Evolutionary conservation across 495 filamentous ascomycete genomes (phyloP).

Genomic region (Podospora didyma): DNA sequence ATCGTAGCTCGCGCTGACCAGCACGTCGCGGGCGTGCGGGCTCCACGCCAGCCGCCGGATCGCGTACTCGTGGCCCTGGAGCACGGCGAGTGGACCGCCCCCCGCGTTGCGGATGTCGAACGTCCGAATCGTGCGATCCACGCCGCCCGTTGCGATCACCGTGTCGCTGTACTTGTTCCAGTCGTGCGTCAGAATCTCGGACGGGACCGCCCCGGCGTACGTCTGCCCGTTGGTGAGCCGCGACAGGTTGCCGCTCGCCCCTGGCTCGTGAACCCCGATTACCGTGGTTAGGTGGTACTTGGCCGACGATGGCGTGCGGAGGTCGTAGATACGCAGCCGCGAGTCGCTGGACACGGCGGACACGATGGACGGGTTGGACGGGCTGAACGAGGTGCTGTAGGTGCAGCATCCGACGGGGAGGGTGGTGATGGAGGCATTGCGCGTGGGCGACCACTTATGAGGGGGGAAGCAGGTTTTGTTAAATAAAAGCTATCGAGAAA

Average conservation of each 20-base stretch:
- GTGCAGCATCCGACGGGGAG: constrained; percentile 88
- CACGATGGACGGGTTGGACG: constrained; percentile 72
- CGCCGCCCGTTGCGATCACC: constrained; percentile 79
- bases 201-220: constrained; percentile 34
- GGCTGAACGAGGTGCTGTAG: constrained; percentile 78
- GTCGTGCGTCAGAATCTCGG: constrained; percentile 88
- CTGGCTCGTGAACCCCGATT: constrained; percentile 68
- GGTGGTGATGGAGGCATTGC: constrained; percentile 67
- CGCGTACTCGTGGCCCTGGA: constrained; percentile 87
- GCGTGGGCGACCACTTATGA: constrained; percentile 68
- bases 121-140: constrained; percentile 80
- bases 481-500: constrained; percentile 3
- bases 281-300: constrained; percentile 75
- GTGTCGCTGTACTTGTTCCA: constrained; percentile 96
- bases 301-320: constrained; percentile 73
- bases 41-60: constrained; percentile 83
- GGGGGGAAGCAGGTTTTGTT: neutral
- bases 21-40: constrained; percentile 79
- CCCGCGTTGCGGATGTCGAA: constrained; percentile 79
- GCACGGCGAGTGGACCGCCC: constrained; percentile 63
- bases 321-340: constrained; percentile 82
- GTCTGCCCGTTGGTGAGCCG: constrained; percentile 28
- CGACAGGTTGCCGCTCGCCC: constrained; percentile 24
- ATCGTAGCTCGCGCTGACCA: constrained; percentile 89
- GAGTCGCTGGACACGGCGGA: constrained; percentile 82